Conservation (phyloP, 306 rosid genomes). For the Dryas octopetala region DNA sequence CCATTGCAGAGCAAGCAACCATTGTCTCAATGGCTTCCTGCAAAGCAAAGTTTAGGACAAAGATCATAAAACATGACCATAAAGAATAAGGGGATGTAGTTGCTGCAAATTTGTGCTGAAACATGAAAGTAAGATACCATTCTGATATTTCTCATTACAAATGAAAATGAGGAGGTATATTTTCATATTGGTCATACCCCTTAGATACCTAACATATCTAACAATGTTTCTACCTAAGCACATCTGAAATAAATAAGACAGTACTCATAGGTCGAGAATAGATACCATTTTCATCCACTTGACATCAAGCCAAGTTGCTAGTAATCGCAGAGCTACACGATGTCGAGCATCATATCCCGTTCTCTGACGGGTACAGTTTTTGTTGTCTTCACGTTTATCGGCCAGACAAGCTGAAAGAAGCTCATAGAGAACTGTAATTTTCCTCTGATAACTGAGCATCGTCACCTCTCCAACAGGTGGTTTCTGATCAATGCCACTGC, state of each 20-base stretch:
- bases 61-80: constrained; percentile 14
- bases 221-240: constrained; percentile 14
- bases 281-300: constrained; percentile 85
- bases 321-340: constrained; percentile 67
- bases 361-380: constrained; percentile 57
- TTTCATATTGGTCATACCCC: constrained; percentile 14
- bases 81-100: background rate
- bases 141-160: background rate
- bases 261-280: constrained; percentile 21
- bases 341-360: constrained; percentile 91
- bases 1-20: constrained; percentile 93
- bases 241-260: constrained; percentile 13
- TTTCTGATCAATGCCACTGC: constrained; percentile 39
- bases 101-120: background rate
- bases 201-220: constrained; percentile 9
- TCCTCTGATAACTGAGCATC: constrained; percentile 71
- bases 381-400: constrained; percentile 43
- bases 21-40: constrained; percentile 93
- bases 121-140: background rate
- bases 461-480: constrained; percentile 65
- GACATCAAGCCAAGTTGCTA: constrained; percentile 87
- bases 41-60: constrained; percentile 35
- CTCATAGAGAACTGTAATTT: constrained; percentile 75
- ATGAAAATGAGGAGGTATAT: constrained; percentile 9
- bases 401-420: constrained; percentile 84